Evolutionary conservation across 371 early-diverging fungal genomes (phyloP).

Genomic region (Circinella minor): DNA sequence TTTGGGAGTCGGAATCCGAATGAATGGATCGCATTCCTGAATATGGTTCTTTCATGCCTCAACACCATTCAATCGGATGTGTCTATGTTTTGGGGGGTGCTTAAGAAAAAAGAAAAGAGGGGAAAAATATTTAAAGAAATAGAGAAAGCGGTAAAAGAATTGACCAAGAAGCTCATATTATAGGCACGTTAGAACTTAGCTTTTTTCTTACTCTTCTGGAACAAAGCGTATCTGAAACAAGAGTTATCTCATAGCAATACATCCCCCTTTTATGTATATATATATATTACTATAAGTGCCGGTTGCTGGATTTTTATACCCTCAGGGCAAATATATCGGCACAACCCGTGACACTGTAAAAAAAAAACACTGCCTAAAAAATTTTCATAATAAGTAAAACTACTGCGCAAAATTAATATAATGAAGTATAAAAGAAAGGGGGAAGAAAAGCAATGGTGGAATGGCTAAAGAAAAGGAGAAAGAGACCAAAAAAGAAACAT

Average conservation of each 20-base stretch:
- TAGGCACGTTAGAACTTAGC: constrained; percentile 3
- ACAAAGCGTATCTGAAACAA: constrained; percentile 2
- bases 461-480: too few relatives aligned
- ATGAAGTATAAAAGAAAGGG: too few relatives aligned
- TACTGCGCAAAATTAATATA: too few relatives aligned
- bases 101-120: background rate
- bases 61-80: background rate
- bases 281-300: too few relatives aligned
- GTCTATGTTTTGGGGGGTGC: background rate
- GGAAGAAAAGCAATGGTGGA: too few relatives aligned
- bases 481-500: too few relatives aligned
- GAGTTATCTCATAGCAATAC: background rate
- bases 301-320: too few relatives aligned
- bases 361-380: too few relatives aligned
- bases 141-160: background rate
- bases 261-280: background rate
- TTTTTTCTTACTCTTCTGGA: constrained; percentile 3
- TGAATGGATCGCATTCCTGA: constrained; percentile 12
- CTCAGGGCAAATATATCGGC: too few relatives aligned
- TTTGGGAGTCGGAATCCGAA: constrained; percentile 6
- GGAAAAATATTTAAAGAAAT: background rate
- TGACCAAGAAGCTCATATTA: background rate
- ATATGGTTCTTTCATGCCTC: constrained; percentile 3
- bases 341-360: too few relatives aligned
- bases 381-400: too few relatives aligned